phyloP scores from a whole-genome alignment of 768 basidiomycete genomes.

The Xanthoconium stramineum region DNA sequence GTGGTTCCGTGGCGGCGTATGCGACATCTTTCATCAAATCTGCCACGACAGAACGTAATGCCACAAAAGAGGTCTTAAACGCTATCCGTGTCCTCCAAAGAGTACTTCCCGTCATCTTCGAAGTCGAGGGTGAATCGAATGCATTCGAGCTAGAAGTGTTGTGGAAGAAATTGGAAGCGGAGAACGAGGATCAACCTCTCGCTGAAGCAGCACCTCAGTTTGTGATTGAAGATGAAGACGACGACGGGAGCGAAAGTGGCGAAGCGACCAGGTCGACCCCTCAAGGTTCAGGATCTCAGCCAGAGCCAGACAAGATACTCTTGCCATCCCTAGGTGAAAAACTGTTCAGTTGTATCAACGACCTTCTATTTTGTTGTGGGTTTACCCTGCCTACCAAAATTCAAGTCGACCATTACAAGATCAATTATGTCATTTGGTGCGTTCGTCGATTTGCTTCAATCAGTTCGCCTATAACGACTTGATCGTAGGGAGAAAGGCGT shows the following conservation, averaged over 20 bases:
- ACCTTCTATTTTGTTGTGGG: slow-evolving; percentile 90
- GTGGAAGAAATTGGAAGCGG: slow-evolving; percentile 68
- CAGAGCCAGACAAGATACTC: slow-evolving; percentile 42
- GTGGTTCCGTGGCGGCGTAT: slow-evolving; percentile 59
- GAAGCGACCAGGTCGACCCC: slow-evolving; percentile 28
- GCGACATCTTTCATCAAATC: slow-evolving; percentile 70
- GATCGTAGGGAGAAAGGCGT: slow-evolving; percentile 85
- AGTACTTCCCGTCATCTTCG: slow-evolving; percentile 87
- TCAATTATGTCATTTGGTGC: slow-evolving; percentile 87
- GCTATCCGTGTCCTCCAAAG: slow-evolving; percentile 89
- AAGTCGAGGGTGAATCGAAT: slow-evolving; percentile 67
- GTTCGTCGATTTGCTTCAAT: slow-evolving; percentile 24
- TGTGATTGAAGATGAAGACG: slow-evolving; percentile 86
- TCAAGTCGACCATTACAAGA: slow-evolving; percentile 76
- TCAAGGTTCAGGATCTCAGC: slow-evolving; percentile 15
- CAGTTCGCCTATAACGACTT: slow-evolving; percentile 4
- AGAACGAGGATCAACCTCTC: slow-evolving; percentile 30
- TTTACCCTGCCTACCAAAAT: slow-evolving; percentile 83
- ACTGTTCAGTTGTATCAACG: slow-evolving; percentile 75
- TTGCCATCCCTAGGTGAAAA: slow-evolving; percentile 79
- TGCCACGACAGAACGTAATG: slow-evolving; percentile 52
- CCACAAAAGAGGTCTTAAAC: slow-evolving; percentile 87
- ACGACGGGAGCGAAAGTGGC: slow-evolving; percentile 37
- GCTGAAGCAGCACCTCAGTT: slow-evolving; percentile 56
- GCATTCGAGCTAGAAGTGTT: slow-evolving; percentile 76